These are phyloP conservation scores for Cytospora schulzeri DNA, from an alignment of 2,329 filamentous ascomycete genomes.

Conservation along the genomic window DNA sequence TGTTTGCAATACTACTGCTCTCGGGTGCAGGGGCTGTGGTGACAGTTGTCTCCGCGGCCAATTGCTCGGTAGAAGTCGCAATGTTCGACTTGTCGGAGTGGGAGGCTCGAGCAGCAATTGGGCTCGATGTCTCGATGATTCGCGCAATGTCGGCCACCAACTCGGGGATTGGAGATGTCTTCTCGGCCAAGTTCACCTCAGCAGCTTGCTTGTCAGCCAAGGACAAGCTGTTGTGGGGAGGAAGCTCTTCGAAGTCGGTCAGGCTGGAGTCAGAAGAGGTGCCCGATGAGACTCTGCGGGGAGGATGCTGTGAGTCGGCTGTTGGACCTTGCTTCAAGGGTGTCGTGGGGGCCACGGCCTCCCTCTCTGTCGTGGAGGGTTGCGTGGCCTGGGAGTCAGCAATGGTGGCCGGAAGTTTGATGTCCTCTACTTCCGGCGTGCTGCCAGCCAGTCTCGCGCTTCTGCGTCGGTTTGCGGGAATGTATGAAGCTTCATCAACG, in stretches of 20 bases:
- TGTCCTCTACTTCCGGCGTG: neutral
- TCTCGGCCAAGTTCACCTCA: neutral
- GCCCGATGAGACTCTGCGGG: neutral
- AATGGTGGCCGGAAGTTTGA: neutral
- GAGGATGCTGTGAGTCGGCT: neutral
- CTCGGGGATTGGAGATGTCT: constrained; percentile 7
- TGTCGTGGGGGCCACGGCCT: neutral
- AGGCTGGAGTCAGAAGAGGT: neutral
- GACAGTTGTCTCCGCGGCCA: neutral
- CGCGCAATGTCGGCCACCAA: constrained; percentile 14
- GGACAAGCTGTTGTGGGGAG: neutral
- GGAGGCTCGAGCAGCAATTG: neutral
- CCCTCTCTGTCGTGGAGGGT: too few species aligned
- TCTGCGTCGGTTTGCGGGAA: neutral
- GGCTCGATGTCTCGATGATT: constrained; percentile 4
- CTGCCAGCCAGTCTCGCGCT: constrained; percentile 7
- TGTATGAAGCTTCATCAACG: neutral
- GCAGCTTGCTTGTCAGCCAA: neutral
- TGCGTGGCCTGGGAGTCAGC: too few species aligned
- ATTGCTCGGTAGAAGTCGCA: too few species aligned
- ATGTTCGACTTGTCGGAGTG: too few species aligned
- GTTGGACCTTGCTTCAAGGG: neutral
- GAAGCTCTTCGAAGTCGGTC: neutral
- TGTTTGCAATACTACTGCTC: neutral
- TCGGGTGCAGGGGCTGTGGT: neutral